phyloP scores from a whole-genome alignment of 2,329 filamentous ascomycete genomes.

The Claviceps pusilla region DNA sequence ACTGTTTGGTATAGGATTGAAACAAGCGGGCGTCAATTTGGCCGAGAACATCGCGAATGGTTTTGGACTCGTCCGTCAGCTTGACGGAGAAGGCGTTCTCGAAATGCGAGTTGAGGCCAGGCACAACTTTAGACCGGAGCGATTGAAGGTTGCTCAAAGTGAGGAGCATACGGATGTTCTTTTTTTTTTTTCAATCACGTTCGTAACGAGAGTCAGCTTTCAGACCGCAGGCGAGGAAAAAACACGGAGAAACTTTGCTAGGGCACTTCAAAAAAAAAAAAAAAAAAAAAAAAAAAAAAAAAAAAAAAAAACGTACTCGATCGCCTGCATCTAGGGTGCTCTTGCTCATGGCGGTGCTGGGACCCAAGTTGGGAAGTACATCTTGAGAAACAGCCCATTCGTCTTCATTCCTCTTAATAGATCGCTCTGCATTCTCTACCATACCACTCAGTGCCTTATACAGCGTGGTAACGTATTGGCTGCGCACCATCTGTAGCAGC shows the following conservation, averaged over 20 bases:
- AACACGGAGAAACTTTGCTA: too few relatives aligned
- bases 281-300: neutral
- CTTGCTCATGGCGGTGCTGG: constrained; percentile 21
- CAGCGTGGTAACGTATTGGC: constrained; percentile 82
- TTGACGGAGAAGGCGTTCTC: constrained; percentile 90
- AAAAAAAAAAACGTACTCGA: constrained; percentile 29
- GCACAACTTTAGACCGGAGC: constrained; percentile 68
- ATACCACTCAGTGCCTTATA: constrained; percentile 91
- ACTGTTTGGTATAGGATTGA: constrained; percentile 75
- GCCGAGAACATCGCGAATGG: constrained; percentile 73
- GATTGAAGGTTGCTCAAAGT: constrained; percentile 85
- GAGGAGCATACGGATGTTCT: constrained; percentile 80
- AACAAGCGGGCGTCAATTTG: constrained; percentile 89
- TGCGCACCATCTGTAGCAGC: constrained; percentile 75
- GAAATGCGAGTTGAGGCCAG: constrained; percentile 79
- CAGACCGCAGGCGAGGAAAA: too few relatives aligned
- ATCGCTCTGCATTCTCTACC: constrained; percentile 86
- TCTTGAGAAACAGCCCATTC: constrained; percentile 41
- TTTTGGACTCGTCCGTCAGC: constrained; percentile 83
- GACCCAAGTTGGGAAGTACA: constrained; percentile 18
- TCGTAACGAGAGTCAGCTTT: neutral
- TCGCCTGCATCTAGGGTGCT: constrained; percentile 40
- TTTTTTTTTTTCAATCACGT: neutral
- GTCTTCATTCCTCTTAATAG: constrained; percentile 48
- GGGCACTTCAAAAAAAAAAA: constrained; percentile 8